Base-by-base conservation (phyloP, 1,284 basidiomycete species). In the Cryptococcus jaspeensis region DNA sequence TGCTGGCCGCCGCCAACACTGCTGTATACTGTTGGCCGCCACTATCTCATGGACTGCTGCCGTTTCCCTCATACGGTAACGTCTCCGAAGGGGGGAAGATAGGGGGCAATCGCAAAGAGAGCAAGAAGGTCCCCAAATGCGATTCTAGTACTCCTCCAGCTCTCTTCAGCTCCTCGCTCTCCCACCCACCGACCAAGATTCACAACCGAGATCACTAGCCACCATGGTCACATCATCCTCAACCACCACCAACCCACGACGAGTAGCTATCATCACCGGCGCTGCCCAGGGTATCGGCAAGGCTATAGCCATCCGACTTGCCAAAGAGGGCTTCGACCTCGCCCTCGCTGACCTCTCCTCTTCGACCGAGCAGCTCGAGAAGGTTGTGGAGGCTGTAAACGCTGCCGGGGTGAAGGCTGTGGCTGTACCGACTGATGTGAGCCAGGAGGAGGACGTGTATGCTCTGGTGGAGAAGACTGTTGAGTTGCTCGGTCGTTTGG, bases 281-380 rank as follows among this genome's bases (percentile, higher is more conserved):
- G 76, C 73, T 6, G 76, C 72, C 3, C 79, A 79, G 63, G 80
- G 80, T 40, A 79, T 81, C 52, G 80, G 81, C 6, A 74, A 72
- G 41, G 76, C 79, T 53, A 80, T 81, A 59, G 74, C 80, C 20
- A 56, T 73, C 47, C 74, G 79, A 45, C 77, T 83, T 53, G 77
- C 80, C 23, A 52, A 69, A 42, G 77, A 81, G 53, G 80, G 80
- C 6, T 74, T 73, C 65, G 74, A 78, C 56, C 56, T 81, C 57
- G 72, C 74, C 39, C 70, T 81, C 54, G 77, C 73, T 5, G 80
- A 81, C 62, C 47, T 66, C 12, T 23, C 50, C 5, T 16, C 20
- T 11, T 49, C 50, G 20, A 38, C 36, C 20, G 47, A 46, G 1
- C 35, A 50, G 49, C 67, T 78, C 6, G 64, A 76, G 28, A 64